These are phyloP conservation scores for Neoarthrinium moseri DNA, from an alignment of 2,329 filamentous ascomycete species.

Conservation along the genomic window DNA sequence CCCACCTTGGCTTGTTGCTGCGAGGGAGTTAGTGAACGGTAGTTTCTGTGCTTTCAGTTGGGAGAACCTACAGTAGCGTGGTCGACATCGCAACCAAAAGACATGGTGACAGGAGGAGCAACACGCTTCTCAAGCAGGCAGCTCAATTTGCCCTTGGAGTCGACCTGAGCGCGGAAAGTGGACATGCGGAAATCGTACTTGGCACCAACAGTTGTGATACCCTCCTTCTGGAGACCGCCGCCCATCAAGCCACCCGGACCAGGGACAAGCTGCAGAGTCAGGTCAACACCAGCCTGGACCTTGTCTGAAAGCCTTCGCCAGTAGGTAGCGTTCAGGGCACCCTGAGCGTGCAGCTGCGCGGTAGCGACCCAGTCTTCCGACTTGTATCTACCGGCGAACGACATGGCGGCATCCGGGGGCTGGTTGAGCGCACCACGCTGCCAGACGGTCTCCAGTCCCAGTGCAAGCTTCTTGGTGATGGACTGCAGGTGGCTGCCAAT, in stretches of 20 bases:
- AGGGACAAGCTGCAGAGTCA: constrained; percentile 80
- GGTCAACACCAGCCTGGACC: constrained; percentile 93
- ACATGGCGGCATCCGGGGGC: constrained; percentile 86
- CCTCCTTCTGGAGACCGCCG: constrained; percentile 76
- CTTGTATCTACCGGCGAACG: constrained; percentile 91
- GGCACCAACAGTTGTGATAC: constrained; percentile 84
- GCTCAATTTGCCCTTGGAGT: constrained; percentile 91
- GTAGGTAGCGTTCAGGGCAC: constrained; percentile 86
- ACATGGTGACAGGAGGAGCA: constrained; percentile 86
- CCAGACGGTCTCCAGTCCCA: constrained; percentile 90
- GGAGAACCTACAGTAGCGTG: constrained; percentile 77
- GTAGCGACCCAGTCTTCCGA: constrained; percentile 89
- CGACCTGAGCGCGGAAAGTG: constrained; percentile 92
- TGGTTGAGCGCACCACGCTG: constrained; percentile 81
- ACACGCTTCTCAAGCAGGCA: constrained; percentile 95
- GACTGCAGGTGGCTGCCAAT: constrained; percentile 96
- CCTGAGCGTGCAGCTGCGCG: constrained; percentile 84
- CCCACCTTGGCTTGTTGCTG: constrained; percentile 96
- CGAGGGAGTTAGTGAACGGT: constrained; percentile 25
- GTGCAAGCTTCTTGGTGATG: constrained; percentile 78
- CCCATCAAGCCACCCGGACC: constrained; percentile 73
- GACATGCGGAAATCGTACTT: constrained; percentile 98
- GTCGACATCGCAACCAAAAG: constrained; percentile 95
- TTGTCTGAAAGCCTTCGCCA: constrained; percentile 92
- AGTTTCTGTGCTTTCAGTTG: not conserved